Conservation (phyloP, 176 grass and related monocot genomes). For the Juncus inflexus region DNA sequence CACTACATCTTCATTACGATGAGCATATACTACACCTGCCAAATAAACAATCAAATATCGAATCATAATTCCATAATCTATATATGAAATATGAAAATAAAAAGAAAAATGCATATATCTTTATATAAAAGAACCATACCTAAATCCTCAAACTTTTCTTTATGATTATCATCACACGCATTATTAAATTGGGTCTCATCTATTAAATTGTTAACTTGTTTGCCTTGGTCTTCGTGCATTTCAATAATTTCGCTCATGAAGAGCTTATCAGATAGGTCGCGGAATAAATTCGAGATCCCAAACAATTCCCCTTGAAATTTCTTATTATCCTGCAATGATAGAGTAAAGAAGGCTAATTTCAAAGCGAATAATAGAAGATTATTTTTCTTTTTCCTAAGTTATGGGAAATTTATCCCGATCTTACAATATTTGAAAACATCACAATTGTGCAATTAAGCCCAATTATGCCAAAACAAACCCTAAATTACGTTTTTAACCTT, state of each 20-base stretch:
- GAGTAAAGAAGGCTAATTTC: not conserved
- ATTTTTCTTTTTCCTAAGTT: not conserved
- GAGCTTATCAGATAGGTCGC: slow-evolving; percentile 85
- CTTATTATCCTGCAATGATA: slow-evolving; percentile 62
- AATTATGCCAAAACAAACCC: too few species aligned
- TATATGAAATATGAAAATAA: not conserved
- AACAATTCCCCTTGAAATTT: slow-evolving; percentile 97
- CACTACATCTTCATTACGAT: slow-evolving; percentile 84
- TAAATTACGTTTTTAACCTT: too few species aligned
- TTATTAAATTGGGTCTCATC: slow-evolving; percentile 24
- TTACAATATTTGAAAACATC: not conserved
- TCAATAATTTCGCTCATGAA: slow-evolving; percentile 98
- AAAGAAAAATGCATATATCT: not conserved
- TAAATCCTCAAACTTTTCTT: slow-evolving; percentile 40
- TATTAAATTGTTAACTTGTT: slow-evolving; percentile 42
- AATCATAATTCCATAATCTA: not conserved
- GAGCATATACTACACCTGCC: slow-evolving; percentile 84
- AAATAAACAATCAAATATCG: not conserved
- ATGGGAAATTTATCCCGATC: not conserved
- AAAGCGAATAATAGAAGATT: not conserved
- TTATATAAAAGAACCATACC: slow-evolving; percentile 24
- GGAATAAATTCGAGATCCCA: slow-evolving; percentile 96
- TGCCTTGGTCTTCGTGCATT: slow-evolving; percentile 80
- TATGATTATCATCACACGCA: slow-evolving; percentile 25
- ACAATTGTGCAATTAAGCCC: not conserved